Conservation (phyloP, 2,329 filamentous ascomycete genomes). For the Sordariomycetes sp. region DNA sequence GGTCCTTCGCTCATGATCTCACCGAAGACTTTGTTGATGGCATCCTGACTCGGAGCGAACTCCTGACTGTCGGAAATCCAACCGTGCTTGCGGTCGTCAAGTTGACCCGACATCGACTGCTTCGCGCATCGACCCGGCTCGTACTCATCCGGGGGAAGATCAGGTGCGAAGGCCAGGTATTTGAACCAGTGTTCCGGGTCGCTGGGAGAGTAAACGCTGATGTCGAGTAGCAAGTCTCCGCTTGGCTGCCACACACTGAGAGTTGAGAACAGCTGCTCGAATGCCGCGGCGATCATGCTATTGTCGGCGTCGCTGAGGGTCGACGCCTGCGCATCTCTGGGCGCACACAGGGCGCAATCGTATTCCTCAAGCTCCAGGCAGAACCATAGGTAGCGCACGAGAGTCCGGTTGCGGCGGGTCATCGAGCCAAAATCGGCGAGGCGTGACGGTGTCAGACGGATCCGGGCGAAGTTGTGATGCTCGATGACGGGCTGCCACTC, state of each 20-base stretch:
- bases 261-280: constrained; percentile 17
- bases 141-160: constrained; percentile 9
- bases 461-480: constrained; percentile 16
- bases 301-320: not conserved
- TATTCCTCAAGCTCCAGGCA: constrained; percentile 16
- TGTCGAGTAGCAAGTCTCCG: constrained; percentile 22
- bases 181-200: constrained; percentile 24
- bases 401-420: constrained; percentile 15
- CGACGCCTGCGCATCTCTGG: constrained; percentile 10
- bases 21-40: constrained; percentile 12
- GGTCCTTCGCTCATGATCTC: constrained; percentile 18
- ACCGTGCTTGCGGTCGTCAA: not conserved
- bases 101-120: not conserved
- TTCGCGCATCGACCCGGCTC: not conserved
- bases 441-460: constrained; percentile 17
- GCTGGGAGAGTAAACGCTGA: constrained; percentile 24
- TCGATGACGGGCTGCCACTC: constrained; percentile 19
- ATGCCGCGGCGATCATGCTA: constrained; percentile 14
- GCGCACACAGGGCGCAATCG: constrained; percentile 11
- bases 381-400: constrained; percentile 18
- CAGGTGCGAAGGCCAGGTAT: constrained; percentile 15
- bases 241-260: constrained; percentile 20
- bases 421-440: constrained; percentile 16
- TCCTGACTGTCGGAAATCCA: not conserved
- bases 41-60: constrained; percentile 8